Evolutionary conservation across 352 stramenopile genomes (phyloP).

Genomic region (Phytophthora boehmeriae): DNA sequence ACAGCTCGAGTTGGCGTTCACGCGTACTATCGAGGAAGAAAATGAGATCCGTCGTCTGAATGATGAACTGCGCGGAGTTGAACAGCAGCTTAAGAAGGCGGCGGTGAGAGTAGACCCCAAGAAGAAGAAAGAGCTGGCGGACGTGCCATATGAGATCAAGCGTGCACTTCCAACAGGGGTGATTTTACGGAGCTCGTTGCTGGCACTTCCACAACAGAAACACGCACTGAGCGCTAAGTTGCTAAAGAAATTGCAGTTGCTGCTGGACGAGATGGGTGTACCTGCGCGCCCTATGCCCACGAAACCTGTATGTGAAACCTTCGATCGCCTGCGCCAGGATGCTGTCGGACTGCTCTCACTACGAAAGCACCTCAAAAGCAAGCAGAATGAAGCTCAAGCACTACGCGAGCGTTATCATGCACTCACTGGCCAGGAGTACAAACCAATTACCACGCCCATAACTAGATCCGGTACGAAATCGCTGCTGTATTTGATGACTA

Average conservation of each 20-base stretch:
- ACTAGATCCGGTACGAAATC: slow-evolving; percentile 37
- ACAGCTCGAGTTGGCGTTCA: slow-evolving; percentile 67
- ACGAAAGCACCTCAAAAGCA: slow-evolving; percentile 63
- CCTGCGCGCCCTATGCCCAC: slow-evolving; percentile 76
- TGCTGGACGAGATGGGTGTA: slow-evolving; percentile 70
- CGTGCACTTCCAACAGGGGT: slow-evolving; percentile 57
- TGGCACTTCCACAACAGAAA: slow-evolving; percentile 56
- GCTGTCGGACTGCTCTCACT: slow-evolving; percentile 61
- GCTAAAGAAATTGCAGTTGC: slow-evolving; percentile 68
- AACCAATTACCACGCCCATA: slow-evolving; percentile 44
- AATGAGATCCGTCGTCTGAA: slow-evolving; percentile 62
- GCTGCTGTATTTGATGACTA: neutral
- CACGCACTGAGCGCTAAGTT: slow-evolving; percentile 65
- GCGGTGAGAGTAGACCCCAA: slow-evolving; percentile 65
- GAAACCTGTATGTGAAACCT: slow-evolving; percentile 65
- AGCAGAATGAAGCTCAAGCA: slow-evolving; percentile 53
- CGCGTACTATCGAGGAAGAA: slow-evolving; percentile 68
- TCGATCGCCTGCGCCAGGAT: slow-evolving; percentile 64
- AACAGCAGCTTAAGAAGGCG: slow-evolving; percentile 76
- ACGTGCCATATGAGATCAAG: slow-evolving; percentile 65
- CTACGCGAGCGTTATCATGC: slow-evolving; percentile 61
- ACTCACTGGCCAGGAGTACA: slow-evolving; percentile 59
- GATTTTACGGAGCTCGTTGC: slow-evolving; percentile 59
- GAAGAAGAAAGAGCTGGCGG: slow-evolving; percentile 74
- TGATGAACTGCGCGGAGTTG: slow-evolving; percentile 59